phyloP scores from a whole-genome alignment of 805 yeast species.

The Candida hispaniensis region DNA sequence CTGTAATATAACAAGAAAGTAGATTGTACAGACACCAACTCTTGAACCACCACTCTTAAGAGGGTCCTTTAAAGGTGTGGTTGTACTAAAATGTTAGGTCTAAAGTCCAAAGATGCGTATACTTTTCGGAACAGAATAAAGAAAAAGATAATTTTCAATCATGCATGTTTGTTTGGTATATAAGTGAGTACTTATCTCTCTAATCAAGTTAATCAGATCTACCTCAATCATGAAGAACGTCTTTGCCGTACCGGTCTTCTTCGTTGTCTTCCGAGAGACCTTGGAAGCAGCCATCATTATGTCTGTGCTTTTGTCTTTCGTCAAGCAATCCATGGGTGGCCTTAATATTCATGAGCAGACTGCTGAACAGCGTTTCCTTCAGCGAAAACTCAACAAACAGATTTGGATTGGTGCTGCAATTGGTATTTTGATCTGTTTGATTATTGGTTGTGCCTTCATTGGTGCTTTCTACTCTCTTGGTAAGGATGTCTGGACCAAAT shows the following conservation, averaged over 20 bases:
- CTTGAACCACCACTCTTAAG: too few relatives aligned
- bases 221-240: slow-evolving; percentile 34
- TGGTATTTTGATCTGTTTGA: slow-evolving; percentile 71
- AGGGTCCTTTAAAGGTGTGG: too few relatives aligned
- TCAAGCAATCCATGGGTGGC: slow-evolving; percentile 72
- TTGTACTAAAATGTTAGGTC: too few relatives aligned
- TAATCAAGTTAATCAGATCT: too few relatives aligned
- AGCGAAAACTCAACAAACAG: slow-evolving; percentile 57
- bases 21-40: too few relatives aligned
- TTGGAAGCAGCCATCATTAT: slow-evolving; percentile 84
- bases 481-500: slow-evolving; percentile 70
- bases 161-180: too few relatives aligned
- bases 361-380: slow-evolving; percentile 29
- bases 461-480: slow-evolving; percentile 81
- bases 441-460: slow-evolving; percentile 85
- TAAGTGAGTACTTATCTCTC: too few relatives aligned
- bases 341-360: slow-evolving; percentile 26
- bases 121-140: too few relatives aligned
- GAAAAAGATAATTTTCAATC: too few relatives aligned
- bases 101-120: too few relatives aligned
- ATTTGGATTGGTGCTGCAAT: slow-evolving; percentile 73
- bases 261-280: slow-evolving; percentile 84
- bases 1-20: too few relatives aligned
- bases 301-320: slow-evolving; percentile 79
- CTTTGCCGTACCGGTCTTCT: slow-evolving; percentile 56